Conservation (phyloP, 2,329 filamentous ascomycete species). For the Claviceps cyperi region DNA sequence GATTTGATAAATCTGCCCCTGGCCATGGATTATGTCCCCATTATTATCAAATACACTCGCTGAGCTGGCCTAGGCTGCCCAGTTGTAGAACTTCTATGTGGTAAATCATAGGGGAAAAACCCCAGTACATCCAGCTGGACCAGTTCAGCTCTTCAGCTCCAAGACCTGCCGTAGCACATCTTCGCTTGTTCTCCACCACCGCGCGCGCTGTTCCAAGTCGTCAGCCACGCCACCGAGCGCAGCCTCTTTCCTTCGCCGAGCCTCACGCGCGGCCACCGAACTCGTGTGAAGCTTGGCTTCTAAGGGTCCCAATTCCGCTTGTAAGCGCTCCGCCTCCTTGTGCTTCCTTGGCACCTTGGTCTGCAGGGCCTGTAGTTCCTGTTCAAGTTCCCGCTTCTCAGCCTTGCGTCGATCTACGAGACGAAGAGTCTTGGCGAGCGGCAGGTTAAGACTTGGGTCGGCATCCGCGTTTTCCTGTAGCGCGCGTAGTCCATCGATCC, state of each 20-base stretch:
- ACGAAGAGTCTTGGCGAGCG: slow-evolving; percentile 40
- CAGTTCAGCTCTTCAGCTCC: slow-evolving; percentile 29
- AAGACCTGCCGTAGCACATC: slow-evolving; percentile 46
- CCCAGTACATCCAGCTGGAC: no score
- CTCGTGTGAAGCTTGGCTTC: slow-evolving; percentile 53
- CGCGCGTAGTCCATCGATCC: slow-evolving; percentile 30
- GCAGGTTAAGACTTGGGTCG: slow-evolving; percentile 36
- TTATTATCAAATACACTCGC: neutral
- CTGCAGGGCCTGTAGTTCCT: slow-evolving; percentile 48
- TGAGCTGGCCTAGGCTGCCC: no score
- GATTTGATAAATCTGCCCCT: no score
- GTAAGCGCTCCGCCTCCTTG: slow-evolving; percentile 51
- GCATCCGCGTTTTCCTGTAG: slow-evolving; percentile 20
- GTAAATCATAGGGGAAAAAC: no score
- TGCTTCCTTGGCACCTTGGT: slow-evolving; percentile 49
- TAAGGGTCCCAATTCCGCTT: slow-evolving; percentile 52
- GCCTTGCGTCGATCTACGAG: slow-evolving; percentile 36
- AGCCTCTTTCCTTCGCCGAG: slow-evolving; percentile 52
- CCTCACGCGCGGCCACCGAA: slow-evolving; percentile 54
- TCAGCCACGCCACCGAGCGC: slow-evolving; percentile 52
- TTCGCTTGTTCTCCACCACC: slow-evolving; percentile 63
- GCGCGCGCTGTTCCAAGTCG: slow-evolving; percentile 59
- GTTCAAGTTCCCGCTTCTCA: slow-evolving; percentile 41
- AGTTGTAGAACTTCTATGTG: no score
- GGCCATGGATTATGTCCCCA: no score